phyloP scores from a whole-genome alignment of 192 early-diverging fungal species.

The Gigaspora rosea region DNA sequence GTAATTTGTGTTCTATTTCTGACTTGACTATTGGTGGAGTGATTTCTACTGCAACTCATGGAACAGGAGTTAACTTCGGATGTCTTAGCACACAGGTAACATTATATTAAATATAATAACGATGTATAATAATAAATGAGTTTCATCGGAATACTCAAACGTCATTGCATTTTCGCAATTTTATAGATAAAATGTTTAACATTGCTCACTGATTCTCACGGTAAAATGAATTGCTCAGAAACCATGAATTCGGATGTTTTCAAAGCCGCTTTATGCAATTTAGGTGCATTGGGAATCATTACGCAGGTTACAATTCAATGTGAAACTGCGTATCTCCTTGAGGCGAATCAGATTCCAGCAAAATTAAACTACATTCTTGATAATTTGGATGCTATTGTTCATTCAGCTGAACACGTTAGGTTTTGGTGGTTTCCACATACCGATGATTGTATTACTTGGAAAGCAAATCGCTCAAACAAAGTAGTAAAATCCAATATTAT shows the following conservation, averaged over 20 bases:
- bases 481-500: neutral
- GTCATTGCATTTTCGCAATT: neutral
- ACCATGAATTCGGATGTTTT: conserved; percentile 55
- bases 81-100: conserved; percentile 58
- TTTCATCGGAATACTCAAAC: neutral
- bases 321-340: conserved; percentile 66
- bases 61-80: conserved; percentile 64
- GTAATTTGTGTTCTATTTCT: conserved; percentile 71
- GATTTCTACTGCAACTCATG: conserved; percentile 75
- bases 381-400: conserved; percentile 50
- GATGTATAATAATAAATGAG: neutral
- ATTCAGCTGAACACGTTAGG: conserved; percentile 73
- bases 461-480: conserved; percentile 66
- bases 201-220: conserved; percentile 57
- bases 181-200: conserved; percentile 54
- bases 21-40: conserved; percentile 73
- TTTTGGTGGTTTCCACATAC: conserved; percentile 81
- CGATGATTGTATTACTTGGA: conserved; percentile 68
- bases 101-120: neutral
- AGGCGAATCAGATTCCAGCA: conserved; percentile 64
- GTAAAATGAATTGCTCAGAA: conserved; percentile 53
- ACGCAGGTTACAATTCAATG: conserved; percentile 66
- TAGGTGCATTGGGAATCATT: conserved; percentile 72
- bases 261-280: conserved; percentile 65
- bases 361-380: conserved; percentile 57